Percentiles rank a stretch among this genome's conserved stretches.
Conservation (phyloP, 805 yeast genomes). For the Saccharomycopsis malanga region DNA sequence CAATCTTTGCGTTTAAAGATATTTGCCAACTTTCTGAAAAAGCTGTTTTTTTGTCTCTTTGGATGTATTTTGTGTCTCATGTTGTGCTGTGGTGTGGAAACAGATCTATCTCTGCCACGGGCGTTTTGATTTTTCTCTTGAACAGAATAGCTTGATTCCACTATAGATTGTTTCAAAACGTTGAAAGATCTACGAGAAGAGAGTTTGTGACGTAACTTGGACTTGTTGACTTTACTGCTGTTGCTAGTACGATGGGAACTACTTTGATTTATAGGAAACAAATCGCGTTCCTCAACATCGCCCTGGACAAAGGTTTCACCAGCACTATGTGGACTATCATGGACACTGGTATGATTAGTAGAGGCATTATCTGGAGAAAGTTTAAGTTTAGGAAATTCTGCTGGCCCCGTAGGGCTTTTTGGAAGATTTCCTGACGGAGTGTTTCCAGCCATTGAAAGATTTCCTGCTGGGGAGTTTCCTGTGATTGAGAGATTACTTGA, state of each 20-base stretch:
- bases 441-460: not conserved
- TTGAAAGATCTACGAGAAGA: constrained; percentile 18
- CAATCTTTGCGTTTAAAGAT: constrained; percentile 9
- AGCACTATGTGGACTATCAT: not conserved
- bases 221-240: not conserved
- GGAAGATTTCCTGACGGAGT: not conserved
- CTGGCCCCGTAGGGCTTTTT: too few species aligned
- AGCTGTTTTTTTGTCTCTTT: not conserved
- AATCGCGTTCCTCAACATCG: not conserved
- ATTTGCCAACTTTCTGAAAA: constrained; percentile 7
- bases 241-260: not conserved
- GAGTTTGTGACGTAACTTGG: constrained; percentile 7
- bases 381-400: not conserved
- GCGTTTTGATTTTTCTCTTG: not conserved
- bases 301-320: too few species aligned
- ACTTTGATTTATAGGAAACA: too few species aligned
- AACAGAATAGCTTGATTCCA: constrained; percentile 9
- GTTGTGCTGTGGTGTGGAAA: not conserved
- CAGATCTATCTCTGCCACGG: not conserved
- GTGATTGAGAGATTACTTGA: constrained; percentile 15
- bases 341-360: not conserved
- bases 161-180: constrained; percentile 20
- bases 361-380: not conserved
- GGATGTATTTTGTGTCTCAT: not conserved
- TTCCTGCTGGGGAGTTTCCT: not conserved